These are phyloP conservation scores for Xylaria sp. DNA, from an alignment of 2,329 filamentous ascomycete genomes.

Conservation along the genomic window DNA sequence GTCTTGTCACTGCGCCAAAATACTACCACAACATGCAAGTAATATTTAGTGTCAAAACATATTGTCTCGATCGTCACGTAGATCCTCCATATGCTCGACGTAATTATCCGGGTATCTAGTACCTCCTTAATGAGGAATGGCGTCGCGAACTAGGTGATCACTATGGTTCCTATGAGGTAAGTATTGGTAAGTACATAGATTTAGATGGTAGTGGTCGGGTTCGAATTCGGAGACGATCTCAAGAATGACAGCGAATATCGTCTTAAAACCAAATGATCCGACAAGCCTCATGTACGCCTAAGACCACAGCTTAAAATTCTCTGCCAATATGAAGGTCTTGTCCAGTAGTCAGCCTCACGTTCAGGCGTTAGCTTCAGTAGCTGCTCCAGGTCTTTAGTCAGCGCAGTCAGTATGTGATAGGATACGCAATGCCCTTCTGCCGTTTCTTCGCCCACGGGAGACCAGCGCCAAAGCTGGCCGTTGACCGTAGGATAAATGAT, in stretches of 20 bases:
- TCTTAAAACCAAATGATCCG: too few relatives aligned
- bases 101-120: not conserved
- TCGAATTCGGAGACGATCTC: not conserved
- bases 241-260: not conserved
- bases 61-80: not conserved
- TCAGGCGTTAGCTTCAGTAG: too few relatives aligned
- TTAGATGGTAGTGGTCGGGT: not conserved
- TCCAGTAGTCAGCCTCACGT: too few relatives aligned
- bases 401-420: too few relatives aligned
- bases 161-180: not conserved
- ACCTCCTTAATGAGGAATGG: not conserved
- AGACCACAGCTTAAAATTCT: too few relatives aligned
- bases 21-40: not conserved
- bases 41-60: not conserved
- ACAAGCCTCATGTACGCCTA: too few relatives aligned
- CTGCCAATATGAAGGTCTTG: too few relatives aligned
- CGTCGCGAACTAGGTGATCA: not conserved
- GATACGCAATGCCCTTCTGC: too few relatives aligned
- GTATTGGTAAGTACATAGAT: not conserved
- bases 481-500: not conserved
- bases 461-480: not conserved
- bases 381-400: too few relatives aligned
- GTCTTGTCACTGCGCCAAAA: not conserved
- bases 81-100: not conserved
- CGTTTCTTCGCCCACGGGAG: not conserved